phyloP scores from a whole-genome alignment of 2,329 filamentous ascomycete genomes.

The Sclerotinia glacialis region DNA sequence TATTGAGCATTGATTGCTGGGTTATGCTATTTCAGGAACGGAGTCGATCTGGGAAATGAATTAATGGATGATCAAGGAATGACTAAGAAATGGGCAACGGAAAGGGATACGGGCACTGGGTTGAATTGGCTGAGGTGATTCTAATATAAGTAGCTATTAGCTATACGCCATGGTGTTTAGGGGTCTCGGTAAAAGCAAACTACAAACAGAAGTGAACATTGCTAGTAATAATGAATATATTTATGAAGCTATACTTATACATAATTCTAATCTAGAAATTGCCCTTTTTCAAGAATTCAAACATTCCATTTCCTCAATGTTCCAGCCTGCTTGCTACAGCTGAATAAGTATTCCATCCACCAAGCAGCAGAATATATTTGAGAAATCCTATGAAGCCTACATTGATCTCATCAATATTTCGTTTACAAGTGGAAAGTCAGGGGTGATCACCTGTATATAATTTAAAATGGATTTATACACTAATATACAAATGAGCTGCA shows the following conservation, averaged over 20 bases:
- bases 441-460: no score
- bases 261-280: not conserved
- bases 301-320: not conserved
- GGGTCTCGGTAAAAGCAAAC: not conserved
- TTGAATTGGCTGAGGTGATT: not conserved
- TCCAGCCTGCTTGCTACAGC: no score
- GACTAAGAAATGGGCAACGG: not conserved
- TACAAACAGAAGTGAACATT: not conserved
- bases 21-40: constrained; percentile 11
- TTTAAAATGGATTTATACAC: no score
- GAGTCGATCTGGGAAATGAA: not conserved
- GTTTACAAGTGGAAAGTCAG: no score
- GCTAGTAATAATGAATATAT: constrained; percentile 8
- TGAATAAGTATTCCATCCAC: no score
- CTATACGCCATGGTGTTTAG: not conserved
- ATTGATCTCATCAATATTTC: no score
- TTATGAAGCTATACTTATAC: not conserved
- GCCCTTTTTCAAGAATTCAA: not conserved
- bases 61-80: not conserved
- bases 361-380: no score
- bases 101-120: not conserved
- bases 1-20: constrained; percentile 32
- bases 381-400: no score
- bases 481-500: no score
- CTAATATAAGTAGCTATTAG: not conserved